phyloP scores from a whole-genome alignment of 768 basidiomycete genomes.

The Crassisporium funariophilum region DNA sequence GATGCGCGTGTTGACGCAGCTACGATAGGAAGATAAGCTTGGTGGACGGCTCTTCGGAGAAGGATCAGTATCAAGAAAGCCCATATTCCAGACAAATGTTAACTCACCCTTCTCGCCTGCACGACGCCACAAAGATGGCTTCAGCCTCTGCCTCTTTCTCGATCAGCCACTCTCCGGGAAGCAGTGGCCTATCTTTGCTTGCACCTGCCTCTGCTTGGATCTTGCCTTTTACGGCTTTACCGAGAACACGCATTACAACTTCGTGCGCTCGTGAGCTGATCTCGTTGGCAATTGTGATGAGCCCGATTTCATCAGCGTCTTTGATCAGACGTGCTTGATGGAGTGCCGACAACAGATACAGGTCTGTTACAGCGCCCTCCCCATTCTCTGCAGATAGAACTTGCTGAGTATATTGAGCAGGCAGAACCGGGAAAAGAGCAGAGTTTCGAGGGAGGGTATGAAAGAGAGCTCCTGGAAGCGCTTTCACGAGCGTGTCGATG shows the following conservation, averaged over 20 bases:
- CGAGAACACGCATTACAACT: constrained; percentile 88
- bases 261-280: constrained; percentile 92
- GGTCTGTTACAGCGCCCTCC: constrained; percentile 48
- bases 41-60: constrained; percentile 66
- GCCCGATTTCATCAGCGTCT: constrained; percentile 67
- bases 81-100: not conserved
- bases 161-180: constrained; percentile 86
- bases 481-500: constrained; percentile 48
- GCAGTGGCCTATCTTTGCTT: constrained; percentile 49
- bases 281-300: constrained; percentile 78
- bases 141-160: constrained; percentile 94
- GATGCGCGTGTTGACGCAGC: constrained; percentile 86
- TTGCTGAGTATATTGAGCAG: constrained; percentile 42
- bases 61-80: constrained; percentile 4
- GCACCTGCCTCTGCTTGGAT: constrained; percentile 48
- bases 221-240: constrained; percentile 63
- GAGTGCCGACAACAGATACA: constrained; percentile 75
- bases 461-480: constrained; percentile 56
- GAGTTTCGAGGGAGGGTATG: constrained; percentile 63
- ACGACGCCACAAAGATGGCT: constrained; percentile 89
- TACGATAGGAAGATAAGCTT: constrained; percentile 92
- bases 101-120: constrained; percentile 82
- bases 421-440: constrained; percentile 53
- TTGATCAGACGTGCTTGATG: constrained; percentile 82
- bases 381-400: constrained; percentile 34